A percentile compares a stretch with the other conserved stretches of the same genome.
Evolutionary conservation across 495 filamentous ascomycete genomes (phyloP).

Genomic region (Tuber indicum): DNA sequence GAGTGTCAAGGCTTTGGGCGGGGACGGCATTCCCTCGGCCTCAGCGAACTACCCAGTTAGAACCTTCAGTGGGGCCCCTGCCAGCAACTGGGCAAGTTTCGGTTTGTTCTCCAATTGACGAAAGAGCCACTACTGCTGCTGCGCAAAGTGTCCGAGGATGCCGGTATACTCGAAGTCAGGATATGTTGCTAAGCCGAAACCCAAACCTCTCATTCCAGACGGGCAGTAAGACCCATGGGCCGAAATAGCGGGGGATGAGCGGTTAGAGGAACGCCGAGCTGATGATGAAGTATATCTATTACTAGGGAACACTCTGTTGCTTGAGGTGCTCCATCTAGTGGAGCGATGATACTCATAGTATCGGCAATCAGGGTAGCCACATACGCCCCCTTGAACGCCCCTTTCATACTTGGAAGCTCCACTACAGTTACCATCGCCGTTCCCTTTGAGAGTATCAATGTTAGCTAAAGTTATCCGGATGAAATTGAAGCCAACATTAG

Average conservation of each 20-base stretch:
- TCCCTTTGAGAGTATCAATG: constrained; percentile 13
- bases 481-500: background rate
- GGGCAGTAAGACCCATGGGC: background rate
- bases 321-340: constrained; percentile 19
- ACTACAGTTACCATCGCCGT: constrained; percentile 16
- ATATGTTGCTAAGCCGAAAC: background rate
- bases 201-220: background rate
- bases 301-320: background rate
- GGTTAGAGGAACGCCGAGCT: background rate
- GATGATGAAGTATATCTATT: background rate
- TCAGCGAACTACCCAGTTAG: background rate
- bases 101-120: background rate
- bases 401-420: constrained; percentile 27
- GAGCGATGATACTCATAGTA: constrained; percentile 13
- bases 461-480: background rate
- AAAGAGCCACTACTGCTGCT: background rate
- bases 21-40: background rate
- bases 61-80: background rate
- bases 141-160: background rate
- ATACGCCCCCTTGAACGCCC: constrained; percentile 18
- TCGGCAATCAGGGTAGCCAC: constrained; percentile 7
- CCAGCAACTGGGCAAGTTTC: background rate
- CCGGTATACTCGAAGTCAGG: background rate
- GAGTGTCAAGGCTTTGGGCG: background rate
- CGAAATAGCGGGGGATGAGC: background rate